Evolutionary conservation across 192 early-diverging fungal species (phyloP), one percentile per base, ranked within the genome.

Genomic region (Coemansia sp.): DNA sequence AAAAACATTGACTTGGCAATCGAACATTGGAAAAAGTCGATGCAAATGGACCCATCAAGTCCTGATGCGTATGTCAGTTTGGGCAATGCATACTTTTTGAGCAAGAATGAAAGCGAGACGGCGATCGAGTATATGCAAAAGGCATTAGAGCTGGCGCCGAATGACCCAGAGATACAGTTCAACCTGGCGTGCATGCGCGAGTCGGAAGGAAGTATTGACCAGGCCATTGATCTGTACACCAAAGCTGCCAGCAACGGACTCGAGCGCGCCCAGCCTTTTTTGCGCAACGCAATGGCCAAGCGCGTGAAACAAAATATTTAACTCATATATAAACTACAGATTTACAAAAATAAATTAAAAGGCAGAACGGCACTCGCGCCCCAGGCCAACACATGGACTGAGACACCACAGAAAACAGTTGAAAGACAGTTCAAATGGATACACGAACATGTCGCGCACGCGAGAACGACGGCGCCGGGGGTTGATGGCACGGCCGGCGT

Each of bases 61-160:
- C 69, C 84, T 0, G 90, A 92, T 65, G 88, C 85, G 2, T 87
- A 88, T 57, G 87, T 88, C 57, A 92, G 90, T 63, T 59, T 88
- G 37, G 90, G 87, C 7, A 88, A 88, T 38, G 67, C 83, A 8
- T 83, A 86, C 57, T 69, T 82, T 31, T 68, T 81, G 71, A 58
- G 66, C 49, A 62, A 87, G 19, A 78, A 78, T 36, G 80, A 88
- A 46, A 23, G 64, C 8, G 50, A 65, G 7, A 64, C 52, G 49
- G 86, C 88, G 0, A 54, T 90, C 4, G 57, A 25, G 14, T 84
- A 88, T 59, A 77, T 88, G 63, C 64, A 82, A 55, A 67, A 81
- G 19, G 90, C 90, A 1, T 54, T 83, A 2, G 72, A 75, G 34
- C 68, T 92, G 25, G 82, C 81, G 26, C 89, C 89, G 0, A 49